These are phyloP conservation scores for Pythium scleroteichum DNA, from an alignment of 352 stramenopile genomes.

Conservation along the genomic window DNA sequence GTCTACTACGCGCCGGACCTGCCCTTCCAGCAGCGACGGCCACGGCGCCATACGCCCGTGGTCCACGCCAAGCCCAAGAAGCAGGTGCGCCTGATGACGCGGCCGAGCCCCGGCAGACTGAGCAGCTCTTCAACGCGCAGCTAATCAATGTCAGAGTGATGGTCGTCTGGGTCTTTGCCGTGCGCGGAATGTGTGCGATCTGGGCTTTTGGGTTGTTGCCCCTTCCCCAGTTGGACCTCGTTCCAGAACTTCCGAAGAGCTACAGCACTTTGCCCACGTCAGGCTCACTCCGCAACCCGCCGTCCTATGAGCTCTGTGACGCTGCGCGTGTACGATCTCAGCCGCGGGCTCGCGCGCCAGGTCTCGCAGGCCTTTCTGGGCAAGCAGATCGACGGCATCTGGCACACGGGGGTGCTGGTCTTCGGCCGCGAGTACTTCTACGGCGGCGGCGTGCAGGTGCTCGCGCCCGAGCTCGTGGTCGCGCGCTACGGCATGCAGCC, in stretches of 20 bases:
- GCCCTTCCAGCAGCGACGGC: conserved; percentile 2
- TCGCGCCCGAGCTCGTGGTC: conserved; percentile 65
- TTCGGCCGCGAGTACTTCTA: conserved; percentile 93
- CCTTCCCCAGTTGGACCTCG: background rate
- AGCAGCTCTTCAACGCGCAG: conserved; percentile 6
- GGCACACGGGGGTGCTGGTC: conserved; percentile 86
- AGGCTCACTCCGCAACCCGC: too few relatives aligned
- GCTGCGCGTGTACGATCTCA: conserved; percentile 96
- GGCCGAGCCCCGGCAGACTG: background rate
- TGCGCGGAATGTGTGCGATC: background rate
- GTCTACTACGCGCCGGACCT: conserved; percentile 22
- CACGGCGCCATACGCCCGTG: conserved; percentile 7
- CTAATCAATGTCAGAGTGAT: conserved; percentile 13
- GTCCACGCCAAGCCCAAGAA: conserved; percentile 20
- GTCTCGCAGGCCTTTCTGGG: conserved; percentile 90
- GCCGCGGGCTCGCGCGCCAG: conserved; percentile 88
- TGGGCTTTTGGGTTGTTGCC: conserved; percentile 18
- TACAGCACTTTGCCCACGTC: background rate
- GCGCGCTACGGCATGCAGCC: conserved; percentile 86
- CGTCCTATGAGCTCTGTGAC: conserved; percentile 45
- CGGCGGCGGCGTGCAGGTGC: conserved; percentile 89
- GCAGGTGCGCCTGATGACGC: conserved; percentile 18
- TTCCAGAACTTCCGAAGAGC: conserved; percentile 13
- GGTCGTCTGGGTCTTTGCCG: background rate
- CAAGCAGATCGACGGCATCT: conserved; percentile 94